A percentile compares a stretch with the other conserved stretches of the same genome.
Evolutionary conservation across 1,284 basidiomycete genomes (phyloP).

Genomic region (Rhodofomes roseus): DNA sequence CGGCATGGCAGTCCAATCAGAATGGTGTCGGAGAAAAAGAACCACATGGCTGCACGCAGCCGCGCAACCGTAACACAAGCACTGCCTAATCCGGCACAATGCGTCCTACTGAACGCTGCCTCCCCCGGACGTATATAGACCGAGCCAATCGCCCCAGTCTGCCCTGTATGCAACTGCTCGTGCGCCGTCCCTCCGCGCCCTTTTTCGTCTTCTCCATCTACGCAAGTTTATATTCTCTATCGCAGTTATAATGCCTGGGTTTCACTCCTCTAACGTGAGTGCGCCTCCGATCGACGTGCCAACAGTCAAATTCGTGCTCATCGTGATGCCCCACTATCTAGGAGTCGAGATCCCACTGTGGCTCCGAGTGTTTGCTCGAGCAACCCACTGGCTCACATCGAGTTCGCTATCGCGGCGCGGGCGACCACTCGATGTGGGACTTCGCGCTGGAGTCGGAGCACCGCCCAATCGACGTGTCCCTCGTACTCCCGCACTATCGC

Average conservation of each 20-base stretch:
- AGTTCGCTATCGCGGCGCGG: conserved; percentile 28
- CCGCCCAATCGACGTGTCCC: conserved; percentile 55
- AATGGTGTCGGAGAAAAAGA: not conserved
- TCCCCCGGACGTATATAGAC: conserved; percentile 7
- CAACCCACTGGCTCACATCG: conserved; percentile 26
- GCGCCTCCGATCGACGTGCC: not conserved
- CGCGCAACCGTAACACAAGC: conserved; percentile 15
- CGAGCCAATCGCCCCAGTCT: not conserved
- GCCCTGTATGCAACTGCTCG: conserved; percentile 3
- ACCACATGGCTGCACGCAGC: conserved; percentile 2
- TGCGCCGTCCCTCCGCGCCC: not conserved
- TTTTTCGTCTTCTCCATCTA: conserved; percentile 1
- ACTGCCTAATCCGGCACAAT: conserved; percentile 21
- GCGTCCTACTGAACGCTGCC: conserved; percentile 8
- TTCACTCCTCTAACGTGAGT: conserved; percentile 9
- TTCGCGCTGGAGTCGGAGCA: conserved; percentile 51
- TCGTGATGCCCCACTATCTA: conserved; percentile 1
- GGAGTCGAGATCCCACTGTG: conserved; percentile 21
- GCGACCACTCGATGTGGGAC: conserved; percentile 44
- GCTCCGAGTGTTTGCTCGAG: conserved; percentile 28
- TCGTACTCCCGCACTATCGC: conserved; percentile 72
- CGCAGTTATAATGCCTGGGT: conserved; percentile 16
- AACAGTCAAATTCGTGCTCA: not conserved
- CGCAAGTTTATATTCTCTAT: conserved; percentile 5
- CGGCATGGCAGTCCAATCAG: not conserved